These are phyloP conservation scores for Fusarium globosum DNA, from an alignment of 2,329 filamentous ascomycete genomes.

Conservation along the genomic window DNA sequence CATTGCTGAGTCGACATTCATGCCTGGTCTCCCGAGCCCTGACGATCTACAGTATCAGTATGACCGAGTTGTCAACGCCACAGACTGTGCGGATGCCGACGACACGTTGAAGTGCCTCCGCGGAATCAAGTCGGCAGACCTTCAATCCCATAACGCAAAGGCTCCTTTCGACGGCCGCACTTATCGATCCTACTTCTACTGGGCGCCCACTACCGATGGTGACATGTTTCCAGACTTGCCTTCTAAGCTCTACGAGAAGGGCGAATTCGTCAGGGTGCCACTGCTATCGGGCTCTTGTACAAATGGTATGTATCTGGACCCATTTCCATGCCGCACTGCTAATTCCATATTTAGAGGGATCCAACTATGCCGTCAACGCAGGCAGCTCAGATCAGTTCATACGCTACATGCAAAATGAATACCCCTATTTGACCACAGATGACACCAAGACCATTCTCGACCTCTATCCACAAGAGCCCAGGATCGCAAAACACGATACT, in stretches of 20 bases:
- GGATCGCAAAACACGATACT: conserved; percentile 52
- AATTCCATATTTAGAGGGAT: conserved; percentile 54
- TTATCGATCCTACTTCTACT: conserved; percentile 58
- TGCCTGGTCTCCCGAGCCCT: conserved; percentile 59
- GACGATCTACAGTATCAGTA: conserved; percentile 62
- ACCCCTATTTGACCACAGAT: conserved; percentile 53
- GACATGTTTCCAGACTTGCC: conserved; percentile 57
- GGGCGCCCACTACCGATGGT: conserved; percentile 63
- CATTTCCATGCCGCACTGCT: neutral
- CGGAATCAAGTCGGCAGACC: conserved; percentile 42
- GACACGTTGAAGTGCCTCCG: conserved; percentile 58
- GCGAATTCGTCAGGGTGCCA: conserved; percentile 57
- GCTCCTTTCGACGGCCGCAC: conserved; percentile 54
- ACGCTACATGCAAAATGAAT: conserved; percentile 60
- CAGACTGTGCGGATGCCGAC: conserved; percentile 49
- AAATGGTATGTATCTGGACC: conserved; percentile 51
- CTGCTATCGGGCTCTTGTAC: conserved; percentile 58
- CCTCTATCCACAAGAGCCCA: conserved; percentile 53
- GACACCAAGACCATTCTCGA: conserved; percentile 51
- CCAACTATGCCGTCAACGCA: conserved; percentile 56
- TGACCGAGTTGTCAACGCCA: conserved; percentile 50
- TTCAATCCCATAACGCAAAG: conserved; percentile 57
- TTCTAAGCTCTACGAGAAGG: conserved; percentile 53
- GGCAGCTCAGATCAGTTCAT: conserved; percentile 49
- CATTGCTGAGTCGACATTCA: conserved; percentile 61